Base-by-base conservation (phyloP, 768 basidiomycete species). In the Chalciporus sphaerocephalus region DNA sequence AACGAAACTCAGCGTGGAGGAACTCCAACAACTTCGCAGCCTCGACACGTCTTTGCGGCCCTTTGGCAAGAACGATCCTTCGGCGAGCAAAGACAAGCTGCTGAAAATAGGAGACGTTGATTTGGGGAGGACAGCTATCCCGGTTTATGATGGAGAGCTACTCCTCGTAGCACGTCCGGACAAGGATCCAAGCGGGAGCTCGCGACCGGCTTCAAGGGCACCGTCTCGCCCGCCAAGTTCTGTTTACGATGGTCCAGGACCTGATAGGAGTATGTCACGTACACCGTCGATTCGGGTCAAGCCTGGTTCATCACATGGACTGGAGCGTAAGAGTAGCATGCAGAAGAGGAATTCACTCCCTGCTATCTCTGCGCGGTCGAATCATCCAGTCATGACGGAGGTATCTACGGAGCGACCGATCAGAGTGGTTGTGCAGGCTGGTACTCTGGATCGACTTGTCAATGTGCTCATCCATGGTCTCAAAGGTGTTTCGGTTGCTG, bases 211-310 rank as follows among this genome's bases (percentile, higher is more conserved):
- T 3, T 86, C 83, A 1, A 74, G 78, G 12, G 67, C 79, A 1
- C 74, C 80, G 5, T 89, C 88, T 5, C 69, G 85, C n/a, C 86
- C 87, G 2, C 75, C 83, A 0, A 85, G 87, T 54, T 79, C 83
- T 3, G 69, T 78, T 36, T 64, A 74, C 17, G 75, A 81, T 44
- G 55, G 61, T 28, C 57, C 69, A 17, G 56, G 57, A 16, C 42
- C 48, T 33, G 75, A 60, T 7, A 78, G 74, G 54, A 40, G 69
- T 4, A 56, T 85, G 10, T 67, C 70, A 13, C 76, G 88, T 10
- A 74, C 76, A 8, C 86, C 88, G 2, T 88, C 86, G 4, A 87
- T 91, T 42, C 81, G 89, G 16, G 85, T 90, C 38, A 87, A 83
- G 50, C 80, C 88, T 0, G 76, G 79, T 22, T 74, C 81, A 0